Evolutionary conservation across 768 basidiomycete species (phyloP).

Genomic region (Trichaptum fuscoviolaceum): DNA sequence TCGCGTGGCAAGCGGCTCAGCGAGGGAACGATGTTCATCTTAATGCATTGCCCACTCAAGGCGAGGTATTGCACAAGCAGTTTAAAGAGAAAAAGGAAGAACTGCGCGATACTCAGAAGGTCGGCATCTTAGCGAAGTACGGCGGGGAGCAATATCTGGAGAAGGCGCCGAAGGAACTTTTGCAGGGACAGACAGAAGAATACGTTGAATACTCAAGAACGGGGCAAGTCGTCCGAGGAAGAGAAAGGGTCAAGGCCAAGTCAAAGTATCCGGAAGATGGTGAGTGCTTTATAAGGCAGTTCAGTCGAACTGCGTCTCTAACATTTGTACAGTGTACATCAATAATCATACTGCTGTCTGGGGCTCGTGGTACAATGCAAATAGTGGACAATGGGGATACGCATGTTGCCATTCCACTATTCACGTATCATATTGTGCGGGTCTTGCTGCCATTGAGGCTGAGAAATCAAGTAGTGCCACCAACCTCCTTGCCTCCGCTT

Average conservation of each 20-base stretch:
- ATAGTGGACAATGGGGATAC: slow-evolving; percentile 81
- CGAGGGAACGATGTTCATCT: slow-evolving; percentile 94
- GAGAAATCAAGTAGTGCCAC: slow-evolving; percentile 70
- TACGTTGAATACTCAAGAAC: slow-evolving; percentile 96
- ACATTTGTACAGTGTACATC: slow-evolving; percentile 53
- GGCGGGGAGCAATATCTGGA: slow-evolving; percentile 92
- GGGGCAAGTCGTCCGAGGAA: slow-evolving; percentile 87
- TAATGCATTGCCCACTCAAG: slow-evolving; percentile 95
- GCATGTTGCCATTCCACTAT: slow-evolving; percentile 88
- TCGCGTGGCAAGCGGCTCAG: slow-evolving; percentile 94
- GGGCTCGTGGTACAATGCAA: slow-evolving; percentile 89
- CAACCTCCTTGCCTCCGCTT: slow-evolving; percentile 48
- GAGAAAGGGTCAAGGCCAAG: slow-evolving; percentile 77
- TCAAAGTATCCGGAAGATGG: slow-evolving; percentile 98
- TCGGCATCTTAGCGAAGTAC: slow-evolving; percentile 86
- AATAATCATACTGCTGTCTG: slow-evolving; percentile 97
- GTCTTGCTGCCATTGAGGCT: slow-evolving; percentile 77
- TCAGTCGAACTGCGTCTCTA: slow-evolving; percentile 10
- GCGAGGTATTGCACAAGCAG: slow-evolving; percentile 85
- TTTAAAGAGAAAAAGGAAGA: slow-evolving; percentile 91
- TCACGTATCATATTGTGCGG: slow-evolving; percentile 89
- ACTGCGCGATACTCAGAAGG: slow-evolving; percentile 82
- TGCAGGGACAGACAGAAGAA: slow-evolving; percentile 94
- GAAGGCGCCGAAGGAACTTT: slow-evolving; percentile 82
- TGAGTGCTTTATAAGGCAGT: slow-evolving; percentile 32